phyloP scores from a whole-genome alignment of 345 rosid genomes.

The Psidium guajava region DNA sequence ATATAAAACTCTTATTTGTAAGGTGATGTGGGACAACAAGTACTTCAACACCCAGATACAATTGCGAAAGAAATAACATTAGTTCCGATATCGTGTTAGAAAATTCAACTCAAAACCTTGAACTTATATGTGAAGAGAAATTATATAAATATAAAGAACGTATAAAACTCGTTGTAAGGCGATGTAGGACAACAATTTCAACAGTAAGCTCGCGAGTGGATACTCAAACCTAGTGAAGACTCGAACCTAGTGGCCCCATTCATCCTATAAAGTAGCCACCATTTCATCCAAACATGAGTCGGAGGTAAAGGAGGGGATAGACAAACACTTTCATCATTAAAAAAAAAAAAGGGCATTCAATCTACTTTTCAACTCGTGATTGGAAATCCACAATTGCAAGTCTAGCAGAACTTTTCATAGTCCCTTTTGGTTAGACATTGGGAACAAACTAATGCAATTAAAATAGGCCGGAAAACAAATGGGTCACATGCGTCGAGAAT shows the following conservation, averaged over 20 bases:
- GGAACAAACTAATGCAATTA: background rate
- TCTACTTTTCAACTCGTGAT: background rate
- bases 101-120: too few relatives aligned
- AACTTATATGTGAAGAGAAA: too few relatives aligned
- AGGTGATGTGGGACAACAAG: too few relatives aligned
- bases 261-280: background rate
- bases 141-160: too few relatives aligned
- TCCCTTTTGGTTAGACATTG: background rate
- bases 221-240: background rate
- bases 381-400: background rate
- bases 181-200: too few relatives aligned
- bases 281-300: background rate
- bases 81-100: too few relatives aligned
- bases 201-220: too few relatives aligned
- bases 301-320: fast-evolving
- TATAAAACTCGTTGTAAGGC: too few relatives aligned
- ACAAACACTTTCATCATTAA: background rate
- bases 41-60: too few relatives aligned
- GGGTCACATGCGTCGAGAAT: background rate
- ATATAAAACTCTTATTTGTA: too few relatives aligned
- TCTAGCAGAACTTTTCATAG: background rate
- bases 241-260: background rate
- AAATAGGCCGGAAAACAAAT: background rate
- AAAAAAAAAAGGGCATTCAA: too few relatives aligned
- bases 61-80: too few relatives aligned